phyloP scores from a whole-genome alignment of 495 filamentous ascomycete genomes.

The Aspergillus bridgeri region DNA sequence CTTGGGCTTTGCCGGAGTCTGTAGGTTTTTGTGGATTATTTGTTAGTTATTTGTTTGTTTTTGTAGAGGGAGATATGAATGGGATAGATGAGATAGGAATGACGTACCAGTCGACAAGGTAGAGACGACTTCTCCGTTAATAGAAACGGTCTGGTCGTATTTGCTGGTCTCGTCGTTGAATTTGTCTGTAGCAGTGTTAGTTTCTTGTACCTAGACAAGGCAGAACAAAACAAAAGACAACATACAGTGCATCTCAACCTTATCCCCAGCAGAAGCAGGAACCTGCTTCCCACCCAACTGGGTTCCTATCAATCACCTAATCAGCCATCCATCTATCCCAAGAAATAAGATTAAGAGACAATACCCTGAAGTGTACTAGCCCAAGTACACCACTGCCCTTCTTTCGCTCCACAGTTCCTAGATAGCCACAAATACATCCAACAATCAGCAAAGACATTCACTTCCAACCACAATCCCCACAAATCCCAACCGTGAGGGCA shows the following conservation, averaged over 20 bases:
- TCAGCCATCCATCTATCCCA: too few relatives aligned
- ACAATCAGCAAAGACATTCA: too few relatives aligned
- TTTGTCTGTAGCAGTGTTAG: slow-evolving; percentile 22
- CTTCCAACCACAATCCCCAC: too few relatives aligned
- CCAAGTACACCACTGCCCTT: slow-evolving; percentile 36
- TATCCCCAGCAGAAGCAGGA: slow-evolving; percentile 20
- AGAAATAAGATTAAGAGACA: too few relatives aligned
- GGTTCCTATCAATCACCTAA: slow-evolving; percentile 1
- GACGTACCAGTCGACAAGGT: slow-evolving; percentile 28
- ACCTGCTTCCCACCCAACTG: slow-evolving; percentile 23
- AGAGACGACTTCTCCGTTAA: slow-evolving; percentile 33
- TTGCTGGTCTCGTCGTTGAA: slow-evolving; percentile 33
- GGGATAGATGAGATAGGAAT: background rate
- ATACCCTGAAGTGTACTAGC: slow-evolving; percentile 32
- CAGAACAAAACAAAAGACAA: too few relatives aligned
- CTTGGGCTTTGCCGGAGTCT: slow-evolving; percentile 30
- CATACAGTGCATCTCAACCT: slow-evolving; percentile 25
- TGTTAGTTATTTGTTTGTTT: too few relatives aligned
- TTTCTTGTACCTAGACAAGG: too few relatives aligned
- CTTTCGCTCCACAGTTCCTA: slow-evolving; percentile 30
- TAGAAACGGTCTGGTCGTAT: slow-evolving; percentile 36
- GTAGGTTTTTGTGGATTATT: background rate
- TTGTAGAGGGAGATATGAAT: too few relatives aligned
- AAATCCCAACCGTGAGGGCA: too few relatives aligned
- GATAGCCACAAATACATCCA: background rate